A percentile compares a stretch with the other conserved stretches of the same genome.
Evolutionary conservation across 2,329 filamentous ascomycete genomes (phyloP).

Genomic region (Diplodia mutila): DNA sequence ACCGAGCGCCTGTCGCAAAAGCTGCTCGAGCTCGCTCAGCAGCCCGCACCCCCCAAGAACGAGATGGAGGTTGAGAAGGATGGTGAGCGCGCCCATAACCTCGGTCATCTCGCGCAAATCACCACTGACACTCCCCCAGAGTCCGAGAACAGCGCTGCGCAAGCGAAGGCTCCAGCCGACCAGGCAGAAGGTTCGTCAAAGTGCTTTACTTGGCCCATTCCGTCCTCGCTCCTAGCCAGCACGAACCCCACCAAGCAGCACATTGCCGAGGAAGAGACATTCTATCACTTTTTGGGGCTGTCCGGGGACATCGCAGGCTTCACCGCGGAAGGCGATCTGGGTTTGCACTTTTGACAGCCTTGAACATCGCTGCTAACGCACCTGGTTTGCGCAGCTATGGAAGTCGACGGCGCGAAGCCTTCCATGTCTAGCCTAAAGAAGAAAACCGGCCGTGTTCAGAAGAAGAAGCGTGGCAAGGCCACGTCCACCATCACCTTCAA

Average conservation of each 20-base stretch:
- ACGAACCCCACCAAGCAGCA: slow-evolving; percentile 12
- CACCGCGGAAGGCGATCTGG: slow-evolving; percentile 38
- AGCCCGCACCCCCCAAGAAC: slow-evolving; percentile 65
- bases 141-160: slow-evolving; percentile 16
- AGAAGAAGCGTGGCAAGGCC: slow-evolving; percentile 43
- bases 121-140: slow-evolving; percentile 23
- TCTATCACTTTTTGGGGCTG: slow-evolving; percentile 45
- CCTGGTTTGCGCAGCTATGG: slow-evolving; percentile 39
- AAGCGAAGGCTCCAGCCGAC: slow-evolving; percentile 18
- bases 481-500: slow-evolving; percentile 45
- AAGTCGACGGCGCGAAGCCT: slow-evolving; percentile 39
- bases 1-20: slow-evolving; percentile 84
- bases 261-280: slow-evolving; percentile 34
- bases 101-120: neutral
- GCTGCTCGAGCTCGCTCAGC: slow-evolving; percentile 76
- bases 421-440: slow-evolving; percentile 34
- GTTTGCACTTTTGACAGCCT: slow-evolving; percentile 42
- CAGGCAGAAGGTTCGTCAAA: slow-evolving; percentile 29
- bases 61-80: slow-evolving; percentile 47
- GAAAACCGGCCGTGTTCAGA: slow-evolving; percentile 39
- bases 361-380: slow-evolving; percentile 41
- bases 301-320: slow-evolving; percentile 47
- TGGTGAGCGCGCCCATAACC: neutral
- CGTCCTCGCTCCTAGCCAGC: slow-evolving; percentile 20
- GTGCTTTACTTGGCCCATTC: slow-evolving; percentile 27